phyloP scores from a whole-genome alignment of 768 basidiomycete genomes.

The Hygrophoropsis aurantiaca region DNA sequence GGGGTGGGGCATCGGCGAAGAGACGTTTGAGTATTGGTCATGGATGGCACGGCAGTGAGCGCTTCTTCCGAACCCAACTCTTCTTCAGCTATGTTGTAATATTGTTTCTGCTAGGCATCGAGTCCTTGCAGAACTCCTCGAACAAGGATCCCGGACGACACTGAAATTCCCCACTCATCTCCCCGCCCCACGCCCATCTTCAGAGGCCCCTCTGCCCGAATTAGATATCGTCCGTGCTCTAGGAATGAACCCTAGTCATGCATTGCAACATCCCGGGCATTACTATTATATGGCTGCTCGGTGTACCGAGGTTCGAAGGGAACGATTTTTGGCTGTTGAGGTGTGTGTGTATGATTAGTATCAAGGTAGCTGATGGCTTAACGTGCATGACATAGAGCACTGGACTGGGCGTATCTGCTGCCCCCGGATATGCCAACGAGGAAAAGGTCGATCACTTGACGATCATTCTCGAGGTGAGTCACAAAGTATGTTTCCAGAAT shows the following conservation, averaged over 20 bases:
- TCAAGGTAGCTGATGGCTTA: background rate
- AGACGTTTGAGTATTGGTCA: constrained; percentile 97
- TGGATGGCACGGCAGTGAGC: constrained; percentile 92
- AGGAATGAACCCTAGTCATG: constrained; percentile 77
- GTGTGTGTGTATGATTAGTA: constrained; percentile 31
- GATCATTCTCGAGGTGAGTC: constrained; percentile 77
- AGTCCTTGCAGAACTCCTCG: constrained; percentile 86
- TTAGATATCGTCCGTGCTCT: constrained; percentile 59
- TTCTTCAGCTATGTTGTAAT: background rate
- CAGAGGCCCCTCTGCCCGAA: constrained; percentile 39
- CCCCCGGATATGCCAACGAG: constrained; percentile 85
- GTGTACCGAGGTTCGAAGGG: constrained; percentile 76
- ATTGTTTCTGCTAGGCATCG: constrained; percentile 61
- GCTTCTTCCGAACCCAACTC: background rate
- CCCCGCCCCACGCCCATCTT: constrained; percentile 34
- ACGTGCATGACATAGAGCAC: constrained; percentile 7
- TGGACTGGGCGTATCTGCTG: constrained; percentile 36
- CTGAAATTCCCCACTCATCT: constrained; percentile 61
- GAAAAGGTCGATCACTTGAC: constrained; percentile 88
- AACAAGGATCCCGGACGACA: constrained; percentile 69
- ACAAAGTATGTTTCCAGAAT: background rate
- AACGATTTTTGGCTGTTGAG: constrained; percentile 64
- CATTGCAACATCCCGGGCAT: constrained; percentile 82
- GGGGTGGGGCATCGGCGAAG: constrained; percentile 95
- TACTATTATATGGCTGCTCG: constrained; percentile 90